A percentile compares a stretch with the other conserved stretches of the same genome.
phyloP scores from a whole-genome alignment of 2,329 filamentous ascomycete genomes.

The Delphinella strobiligena region DNA sequence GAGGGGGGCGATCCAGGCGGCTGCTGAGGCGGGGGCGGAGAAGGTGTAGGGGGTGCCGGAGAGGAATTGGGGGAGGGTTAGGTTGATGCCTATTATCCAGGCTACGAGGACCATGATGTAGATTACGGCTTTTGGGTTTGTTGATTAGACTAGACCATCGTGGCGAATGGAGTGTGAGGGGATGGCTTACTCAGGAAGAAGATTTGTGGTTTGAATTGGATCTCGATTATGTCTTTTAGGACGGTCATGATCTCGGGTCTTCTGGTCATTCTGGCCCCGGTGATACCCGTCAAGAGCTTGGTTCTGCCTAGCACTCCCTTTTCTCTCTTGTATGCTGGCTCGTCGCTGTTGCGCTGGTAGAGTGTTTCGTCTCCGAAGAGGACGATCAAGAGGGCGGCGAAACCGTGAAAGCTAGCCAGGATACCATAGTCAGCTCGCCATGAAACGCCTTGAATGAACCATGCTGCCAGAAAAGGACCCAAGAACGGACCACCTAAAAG shows the following conservation, averaged over 20 bases:
- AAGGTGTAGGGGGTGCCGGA: slow-evolving; percentile 14
- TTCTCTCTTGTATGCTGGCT: background rate
- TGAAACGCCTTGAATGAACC: slow-evolving; percentile 6
- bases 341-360: slow-evolving; percentile 16
- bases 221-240: slow-evolving; percentile 6
- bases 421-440: slow-evolving; percentile 11
- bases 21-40: slow-evolving; percentile 15
- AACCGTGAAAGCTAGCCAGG: slow-evolving; percentile 7
- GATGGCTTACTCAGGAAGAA: slow-evolving; percentile 7
- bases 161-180: no score
- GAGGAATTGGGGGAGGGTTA: slow-evolving; percentile 15
- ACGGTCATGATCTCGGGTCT: slow-evolving; percentile 3
- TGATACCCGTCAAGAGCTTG: slow-evolving; percentile 8
- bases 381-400: slow-evolving; percentile 14
- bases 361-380: slow-evolving; percentile 24
- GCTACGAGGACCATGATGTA: slow-evolving; percentile 17
- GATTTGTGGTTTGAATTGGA: slow-evolving; percentile 10
- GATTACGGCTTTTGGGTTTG: slow-evolving; percentile 6
- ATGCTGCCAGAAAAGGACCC: slow-evolving; percentile 11
- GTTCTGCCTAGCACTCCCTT: slow-evolving; percentile 3
- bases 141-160: no score
- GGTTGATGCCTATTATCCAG: slow-evolving; percentile 19
- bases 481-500: slow-evolving; percentile 13
- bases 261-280: slow-evolving; percentile 1
- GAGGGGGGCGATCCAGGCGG: slow-evolving; percentile 24